phyloP scores from a whole-genome alignment of 768 basidiomycete genomes.

The Pleurotus giganteus region DNA sequence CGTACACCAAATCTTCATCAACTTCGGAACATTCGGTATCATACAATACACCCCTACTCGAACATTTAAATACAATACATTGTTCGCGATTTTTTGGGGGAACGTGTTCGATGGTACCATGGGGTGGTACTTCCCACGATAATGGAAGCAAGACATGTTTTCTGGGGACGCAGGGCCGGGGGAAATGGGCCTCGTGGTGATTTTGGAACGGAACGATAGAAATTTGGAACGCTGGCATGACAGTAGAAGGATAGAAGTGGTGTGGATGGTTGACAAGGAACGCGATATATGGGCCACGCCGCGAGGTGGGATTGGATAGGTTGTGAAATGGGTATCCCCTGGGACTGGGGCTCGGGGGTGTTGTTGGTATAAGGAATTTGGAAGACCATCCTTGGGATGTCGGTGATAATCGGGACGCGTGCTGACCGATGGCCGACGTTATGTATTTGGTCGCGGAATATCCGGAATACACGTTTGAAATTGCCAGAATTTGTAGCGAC shows the following conservation, averaged over 20 bases:
- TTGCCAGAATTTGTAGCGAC: no score
- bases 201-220: background rate
- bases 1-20: background rate
- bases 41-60: background rate
- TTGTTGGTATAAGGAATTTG: no score
- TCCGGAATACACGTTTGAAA: no score
- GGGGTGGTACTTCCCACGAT: background rate
- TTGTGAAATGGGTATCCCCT: no score
- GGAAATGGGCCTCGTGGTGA: background rate
- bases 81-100: background rate
- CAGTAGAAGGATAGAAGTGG: background rate
- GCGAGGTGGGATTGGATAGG: no score
- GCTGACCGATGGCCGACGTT: no score
- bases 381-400: no score
- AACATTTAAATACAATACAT: background rate
- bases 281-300: background rate
- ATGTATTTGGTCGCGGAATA: no score
- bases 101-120: background rate
- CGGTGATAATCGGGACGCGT: no score
- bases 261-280: background rate
- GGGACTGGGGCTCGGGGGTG: no score
- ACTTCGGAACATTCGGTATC: background rate
- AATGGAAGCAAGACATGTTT: background rate
- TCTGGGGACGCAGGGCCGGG: background rate
- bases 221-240: background rate